Base-by-base conservation (phyloP, 257 asterid genomes). In the Solanum ossicruentum region DNA sequence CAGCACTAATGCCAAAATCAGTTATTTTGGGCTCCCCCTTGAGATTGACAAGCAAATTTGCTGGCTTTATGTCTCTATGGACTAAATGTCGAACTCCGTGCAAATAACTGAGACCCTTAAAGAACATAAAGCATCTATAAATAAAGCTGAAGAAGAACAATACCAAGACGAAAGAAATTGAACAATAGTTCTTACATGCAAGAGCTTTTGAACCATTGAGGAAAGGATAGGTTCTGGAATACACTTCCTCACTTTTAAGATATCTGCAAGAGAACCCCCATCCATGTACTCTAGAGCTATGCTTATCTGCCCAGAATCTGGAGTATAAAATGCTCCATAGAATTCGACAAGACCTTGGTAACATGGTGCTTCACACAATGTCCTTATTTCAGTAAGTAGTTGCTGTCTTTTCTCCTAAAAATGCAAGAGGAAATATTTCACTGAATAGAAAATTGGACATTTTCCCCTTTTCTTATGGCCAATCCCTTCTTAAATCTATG, bases 1-100 rank as follows among this genome's bases (percentile, higher is more conserved):
- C 99, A 81, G 99, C 98, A 88, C 99, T 97, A 83, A 97, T 93
- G 80, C 99, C 99, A 83, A 97, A 97, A 91, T 97, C 99, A n/a
- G 98, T 97, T 88, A 97, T 97, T 89, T 97, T 97, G 7, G 99
- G 93, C 88, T 97, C 99, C 86, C 99, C 99, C 88, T 93, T 94
- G 83, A 97, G 96, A 87, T 95, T 97, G 79, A 97, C 93, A 16
- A 97, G 97, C 88, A 97, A 85, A 94, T 97, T 97, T 85, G 99
- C 99, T 41, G 99, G 99, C 90, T 95, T 97, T 87, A 97, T 97
- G 88, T 97, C 99, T 90, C 99, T 91, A 90, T 97, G 99, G 88
- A 97, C 99, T 86, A 97, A 92, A 90, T 97, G 97, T 82, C 97
- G 89, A 83, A 89, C 98, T 92, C 98, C 98, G 73, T 97, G 99